These are phyloP conservation scores for Daldinia eschscholtzii DNA, from an alignment of 2,329 filamentous ascomycete genomes.

Conservation along the genomic window DNA sequence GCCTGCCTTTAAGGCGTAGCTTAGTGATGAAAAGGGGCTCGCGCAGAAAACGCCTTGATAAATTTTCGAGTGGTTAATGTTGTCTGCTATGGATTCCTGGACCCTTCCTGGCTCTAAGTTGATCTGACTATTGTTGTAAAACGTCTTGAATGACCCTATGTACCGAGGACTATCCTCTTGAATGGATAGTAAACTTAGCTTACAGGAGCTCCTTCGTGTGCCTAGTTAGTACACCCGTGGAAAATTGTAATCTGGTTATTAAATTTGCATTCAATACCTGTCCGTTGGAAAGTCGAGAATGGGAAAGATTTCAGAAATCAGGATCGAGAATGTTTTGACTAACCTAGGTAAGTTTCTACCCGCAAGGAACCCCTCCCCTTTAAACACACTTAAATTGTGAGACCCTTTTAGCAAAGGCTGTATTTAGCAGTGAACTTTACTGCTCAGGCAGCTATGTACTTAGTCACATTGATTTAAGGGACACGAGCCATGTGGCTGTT, in stretches of 20 bases:
- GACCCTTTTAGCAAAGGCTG: background rate
- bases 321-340: background rate
- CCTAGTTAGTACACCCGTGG: background rate
- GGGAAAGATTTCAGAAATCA: too few relatives aligned
- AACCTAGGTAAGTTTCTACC: background rate
- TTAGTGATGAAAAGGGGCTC: background rate
- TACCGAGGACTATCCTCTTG: background rate
- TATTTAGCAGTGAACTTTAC: constrained; percentile 2
- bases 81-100: background rate
- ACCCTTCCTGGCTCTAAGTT: background rate
- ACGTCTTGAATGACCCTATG: background rate
- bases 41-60: background rate
- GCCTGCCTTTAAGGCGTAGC: background rate
- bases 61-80: background rate
- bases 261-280: background rate
- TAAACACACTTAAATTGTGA: background rate
- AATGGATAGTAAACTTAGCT: background rate
- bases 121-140: background rate
- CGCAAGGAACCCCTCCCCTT: background rate
- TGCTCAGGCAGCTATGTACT: background rate
- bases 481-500: constrained; percentile 4
- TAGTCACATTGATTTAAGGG: background rate
- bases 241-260: background rate
- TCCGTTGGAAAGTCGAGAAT: background rate
- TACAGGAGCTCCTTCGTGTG: background rate